Evolutionary conservation across 192 early-diverging fungal genomes (phyloP).

Genomic region (Mortierella antarctica): DNA sequence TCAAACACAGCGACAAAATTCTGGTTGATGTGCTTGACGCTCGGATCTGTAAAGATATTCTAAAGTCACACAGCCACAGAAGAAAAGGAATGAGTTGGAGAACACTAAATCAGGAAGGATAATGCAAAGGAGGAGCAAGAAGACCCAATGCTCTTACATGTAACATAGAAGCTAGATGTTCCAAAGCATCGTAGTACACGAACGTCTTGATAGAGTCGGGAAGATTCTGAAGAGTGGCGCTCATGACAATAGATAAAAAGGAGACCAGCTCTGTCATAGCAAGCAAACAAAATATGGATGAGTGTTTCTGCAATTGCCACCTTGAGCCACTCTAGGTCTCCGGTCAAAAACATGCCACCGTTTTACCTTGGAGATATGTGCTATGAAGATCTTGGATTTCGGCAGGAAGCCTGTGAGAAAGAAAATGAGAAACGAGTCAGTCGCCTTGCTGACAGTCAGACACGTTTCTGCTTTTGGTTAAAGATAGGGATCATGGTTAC

Average conservation of each 20-base stretch:
- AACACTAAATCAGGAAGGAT: background rate
- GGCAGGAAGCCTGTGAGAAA: constrained; percentile 63
- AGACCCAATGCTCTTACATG: constrained; percentile 62
- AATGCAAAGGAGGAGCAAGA: background rate
- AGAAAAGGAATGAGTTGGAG: background rate
- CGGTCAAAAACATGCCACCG: background rate
- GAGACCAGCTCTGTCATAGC: constrained; percentile 70
- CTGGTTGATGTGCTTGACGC: constrained; percentile 68
- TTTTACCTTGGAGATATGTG: constrained; percentile 74
- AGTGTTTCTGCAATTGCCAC: background rate
- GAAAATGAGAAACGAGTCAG: background rate
- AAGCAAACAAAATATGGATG: background rate
- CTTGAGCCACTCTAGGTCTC: too few relatives aligned
- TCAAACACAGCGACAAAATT: constrained; percentile 71
- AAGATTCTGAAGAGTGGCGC: constrained; percentile 74
- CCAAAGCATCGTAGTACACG: constrained; percentile 81
- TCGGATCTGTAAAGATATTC: constrained; percentile 68
- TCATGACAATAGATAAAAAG: constrained; percentile 74
- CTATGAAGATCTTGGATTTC: constrained; percentile 67
- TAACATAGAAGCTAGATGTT: constrained; percentile 72
- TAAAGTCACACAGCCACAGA: constrained; percentile 22
- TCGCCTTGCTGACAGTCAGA: background rate
- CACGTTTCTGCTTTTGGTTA: background rate
- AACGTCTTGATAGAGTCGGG: constrained; percentile 70
- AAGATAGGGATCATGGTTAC: constrained; percentile 38